phyloP scores from a whole-genome alignment of 2,329 filamentous ascomycete species.

The Leptodontidium sp. region DNA sequence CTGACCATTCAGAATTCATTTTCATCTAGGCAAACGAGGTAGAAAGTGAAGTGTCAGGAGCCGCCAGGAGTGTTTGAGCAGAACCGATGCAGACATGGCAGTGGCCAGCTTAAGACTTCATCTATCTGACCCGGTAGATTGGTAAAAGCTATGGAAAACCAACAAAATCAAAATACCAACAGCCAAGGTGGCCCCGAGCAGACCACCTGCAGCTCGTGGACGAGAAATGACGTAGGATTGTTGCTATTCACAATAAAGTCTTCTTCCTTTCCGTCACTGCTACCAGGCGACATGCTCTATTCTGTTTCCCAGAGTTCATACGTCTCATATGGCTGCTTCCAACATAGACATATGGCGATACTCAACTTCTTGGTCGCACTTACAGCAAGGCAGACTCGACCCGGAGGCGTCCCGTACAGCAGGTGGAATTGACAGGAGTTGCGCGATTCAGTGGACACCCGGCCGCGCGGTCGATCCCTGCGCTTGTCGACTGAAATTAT shows the following conservation, averaged over 20 bases:
- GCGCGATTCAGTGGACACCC: not conserved
- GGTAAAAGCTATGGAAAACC: too few species aligned
- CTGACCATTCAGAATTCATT: conserved; percentile 4
- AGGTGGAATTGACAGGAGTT: not conserved
- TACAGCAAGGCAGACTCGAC: not conserved
- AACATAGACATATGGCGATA: not conserved
- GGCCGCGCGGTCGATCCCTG: not conserved
- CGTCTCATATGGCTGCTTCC: not conserved
- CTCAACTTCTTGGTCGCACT: not conserved
- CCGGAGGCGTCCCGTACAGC: not conserved
- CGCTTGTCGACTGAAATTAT: not conserved
- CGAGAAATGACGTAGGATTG: not conserved
- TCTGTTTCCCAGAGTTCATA: not conserved
- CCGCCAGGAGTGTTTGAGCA: not conserved
- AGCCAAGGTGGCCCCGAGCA: too few species aligned
- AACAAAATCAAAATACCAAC: too few species aligned
- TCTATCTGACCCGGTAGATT: conserved; percentile 6
- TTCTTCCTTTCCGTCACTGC: not conserved
- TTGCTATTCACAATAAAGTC: not conserved
- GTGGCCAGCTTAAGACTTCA: conserved; percentile 8
- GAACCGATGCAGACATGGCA: not conserved
- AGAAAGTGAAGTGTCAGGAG: not conserved
- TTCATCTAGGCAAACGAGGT: not conserved
- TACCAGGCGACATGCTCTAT: not conserved
- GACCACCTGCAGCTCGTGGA: too few species aligned